Evolutionary conservation across 2,329 filamentous ascomycete species (phyloP).

Genomic region (Fusarium sp.): DNA sequence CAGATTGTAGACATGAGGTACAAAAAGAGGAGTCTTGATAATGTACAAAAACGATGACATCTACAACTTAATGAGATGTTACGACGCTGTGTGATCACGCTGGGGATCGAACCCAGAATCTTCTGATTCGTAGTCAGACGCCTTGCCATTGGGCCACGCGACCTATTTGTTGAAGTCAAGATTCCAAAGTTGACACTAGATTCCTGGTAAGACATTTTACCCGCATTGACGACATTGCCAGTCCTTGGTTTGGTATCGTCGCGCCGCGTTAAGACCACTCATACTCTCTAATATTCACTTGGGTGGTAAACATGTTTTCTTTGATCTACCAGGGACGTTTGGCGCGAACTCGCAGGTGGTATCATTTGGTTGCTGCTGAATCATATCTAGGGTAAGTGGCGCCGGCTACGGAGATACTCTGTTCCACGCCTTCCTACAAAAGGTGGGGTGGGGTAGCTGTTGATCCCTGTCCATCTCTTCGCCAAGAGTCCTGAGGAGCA

Average conservation of each 20-base stretch:
- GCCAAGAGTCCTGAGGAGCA: no score
- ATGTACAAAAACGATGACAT: no score
- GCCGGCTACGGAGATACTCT: no score
- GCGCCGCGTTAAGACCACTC: no score
- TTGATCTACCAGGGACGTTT: no score
- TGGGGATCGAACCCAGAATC: slow-evolving; percentile 42
- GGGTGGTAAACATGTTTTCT: no score
- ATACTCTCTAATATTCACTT: no score
- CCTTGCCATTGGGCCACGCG: slow-evolving; percentile 41
- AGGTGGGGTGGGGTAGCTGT: no score
- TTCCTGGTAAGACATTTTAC: not conserved
- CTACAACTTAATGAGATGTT: not conserved
- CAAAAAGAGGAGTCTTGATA: not conserved
- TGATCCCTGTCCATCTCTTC: no score
- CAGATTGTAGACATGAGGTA: not conserved
- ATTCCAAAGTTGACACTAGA: not conserved
- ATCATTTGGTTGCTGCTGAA: not conserved
- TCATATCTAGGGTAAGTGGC: not conserved
- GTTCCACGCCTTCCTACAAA: no score
- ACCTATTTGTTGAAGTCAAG: slow-evolving; percentile 1
- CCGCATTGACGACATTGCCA: not conserved
- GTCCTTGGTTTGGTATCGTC: no score
- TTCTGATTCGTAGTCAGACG: slow-evolving; percentile 43
- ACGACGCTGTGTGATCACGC: slow-evolving; percentile 15
- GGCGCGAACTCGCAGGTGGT: no score